A percentile compares a stretch with the other conserved stretches of the same genome.
Evolutionary conservation across 108 stramenopile species (phyloP).

Genomic region (Aurantiochytrium sp.): DNA sequence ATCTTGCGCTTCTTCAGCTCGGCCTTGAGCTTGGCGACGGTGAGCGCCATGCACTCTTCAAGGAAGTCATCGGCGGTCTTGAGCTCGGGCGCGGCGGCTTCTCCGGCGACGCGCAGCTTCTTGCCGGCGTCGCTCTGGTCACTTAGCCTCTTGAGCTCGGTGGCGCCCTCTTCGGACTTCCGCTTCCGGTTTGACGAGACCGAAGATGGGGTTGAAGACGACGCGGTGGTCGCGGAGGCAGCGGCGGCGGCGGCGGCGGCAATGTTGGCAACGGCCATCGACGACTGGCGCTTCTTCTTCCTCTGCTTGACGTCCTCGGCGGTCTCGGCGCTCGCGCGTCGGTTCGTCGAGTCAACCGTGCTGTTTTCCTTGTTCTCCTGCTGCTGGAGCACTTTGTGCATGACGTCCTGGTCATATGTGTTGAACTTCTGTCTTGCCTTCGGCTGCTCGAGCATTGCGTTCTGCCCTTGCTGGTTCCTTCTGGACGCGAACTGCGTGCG

Average conservation of each 20-base stretch:
- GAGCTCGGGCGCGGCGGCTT: not conserved
- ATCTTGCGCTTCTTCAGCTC: not conserved
- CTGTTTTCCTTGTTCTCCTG: slow-evolving; percentile 15
- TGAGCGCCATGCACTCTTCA: not conserved
- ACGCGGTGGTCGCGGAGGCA: no score
- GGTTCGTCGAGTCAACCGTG: not conserved
- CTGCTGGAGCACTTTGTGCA: not conserved
- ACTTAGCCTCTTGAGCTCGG: not conserved
- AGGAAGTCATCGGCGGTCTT: not conserved
- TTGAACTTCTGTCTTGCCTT: not conserved
- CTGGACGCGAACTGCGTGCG: not conserved
- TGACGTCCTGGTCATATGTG: slow-evolving; percentile 4
- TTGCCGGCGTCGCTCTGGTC: not conserved
- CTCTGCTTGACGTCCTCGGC: not conserved
- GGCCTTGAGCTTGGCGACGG: not conserved
- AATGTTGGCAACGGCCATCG: not conserved
- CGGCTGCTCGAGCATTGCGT: not conserved
- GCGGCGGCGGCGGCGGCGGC: not conserved
- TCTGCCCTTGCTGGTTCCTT: no score
- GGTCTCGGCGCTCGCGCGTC: not conserved
- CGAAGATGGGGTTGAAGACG: no score
- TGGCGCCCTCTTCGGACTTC: not conserved
- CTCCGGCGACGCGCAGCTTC: not conserved
- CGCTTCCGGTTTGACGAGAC: not conserved
- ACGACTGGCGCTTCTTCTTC: not conserved